Evolutionary conservation across 2,329 filamentous ascomycete genomes (phyloP).

Genomic region (Fonsecaea monophora): DNA sequence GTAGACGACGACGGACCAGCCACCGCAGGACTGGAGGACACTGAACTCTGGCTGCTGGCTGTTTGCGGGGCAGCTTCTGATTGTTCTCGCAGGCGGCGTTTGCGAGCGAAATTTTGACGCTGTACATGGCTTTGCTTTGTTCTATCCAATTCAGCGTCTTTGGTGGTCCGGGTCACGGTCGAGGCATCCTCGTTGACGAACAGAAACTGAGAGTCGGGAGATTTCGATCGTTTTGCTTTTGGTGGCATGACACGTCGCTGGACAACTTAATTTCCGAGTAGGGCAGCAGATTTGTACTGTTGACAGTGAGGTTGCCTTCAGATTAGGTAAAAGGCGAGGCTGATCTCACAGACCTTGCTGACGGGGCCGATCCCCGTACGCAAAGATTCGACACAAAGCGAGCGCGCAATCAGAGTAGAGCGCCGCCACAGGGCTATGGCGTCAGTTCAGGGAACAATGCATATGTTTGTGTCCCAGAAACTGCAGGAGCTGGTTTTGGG

Average conservation of each 20-base stretch:
- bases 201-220: slow-evolving; percentile 33
- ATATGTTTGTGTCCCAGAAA: slow-evolving; percentile 11
- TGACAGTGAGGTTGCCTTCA: not conserved
- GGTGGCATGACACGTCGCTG: slow-evolving; percentile 31
- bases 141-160: slow-evolving; percentile 32
- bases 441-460: slow-evolving; percentile 9
- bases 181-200: slow-evolving; percentile 38
- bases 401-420: not conserved
- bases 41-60: slow-evolving; percentile 22
- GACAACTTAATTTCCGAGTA: slow-evolving; percentile 4
- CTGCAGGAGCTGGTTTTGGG: slow-evolving; percentile 18
- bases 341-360: slow-evolving; percentile 17
- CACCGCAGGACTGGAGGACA: slow-evolving; percentile 21
- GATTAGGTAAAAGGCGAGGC: slow-evolving; percentile 33
- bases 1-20: slow-evolving; percentile 13
- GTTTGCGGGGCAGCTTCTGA: slow-evolving; percentile 14
- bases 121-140: slow-evolving; percentile 40
- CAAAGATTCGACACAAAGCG: slow-evolving; percentile 9
- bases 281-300: slow-evolving; percentile 4
- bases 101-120: slow-evolving; percentile 36
- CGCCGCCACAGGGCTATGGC: not conserved
- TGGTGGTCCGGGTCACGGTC: slow-evolving; percentile 31
- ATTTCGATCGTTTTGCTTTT: slow-evolving; percentile 32
- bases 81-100: slow-evolving; percentile 28
- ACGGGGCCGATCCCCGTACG: slow-evolving; percentile 8